Conservation (phyloP, 129 eudicot species). For the Oenanthe sinensis region DNA sequence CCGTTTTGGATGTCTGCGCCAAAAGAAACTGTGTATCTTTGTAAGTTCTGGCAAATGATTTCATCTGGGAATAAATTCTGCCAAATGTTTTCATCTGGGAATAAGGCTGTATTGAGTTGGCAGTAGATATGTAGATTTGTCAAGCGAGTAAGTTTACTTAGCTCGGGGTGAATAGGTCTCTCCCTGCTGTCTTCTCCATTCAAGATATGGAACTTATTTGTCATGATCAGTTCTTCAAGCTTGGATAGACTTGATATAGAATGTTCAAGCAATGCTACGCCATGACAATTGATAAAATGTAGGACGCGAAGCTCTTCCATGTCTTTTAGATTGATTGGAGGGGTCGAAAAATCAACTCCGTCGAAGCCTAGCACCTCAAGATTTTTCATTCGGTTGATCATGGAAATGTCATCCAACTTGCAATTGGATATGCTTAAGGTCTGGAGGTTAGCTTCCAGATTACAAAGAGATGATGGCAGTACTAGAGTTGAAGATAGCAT, state of each 20-base stretch:
- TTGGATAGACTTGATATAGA: background rate
- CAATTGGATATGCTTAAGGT: background rate
- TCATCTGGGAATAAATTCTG: background rate
- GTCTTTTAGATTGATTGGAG: background rate
- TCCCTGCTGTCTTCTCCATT: background rate
- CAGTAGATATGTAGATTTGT: background rate
- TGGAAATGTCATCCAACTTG: background rate
- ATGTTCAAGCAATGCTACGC: background rate
- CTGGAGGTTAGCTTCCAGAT: background rate
- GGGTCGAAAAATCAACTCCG: background rate
- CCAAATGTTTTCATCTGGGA: background rate
- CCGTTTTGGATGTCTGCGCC: background rate
- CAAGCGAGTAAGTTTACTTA: background rate
- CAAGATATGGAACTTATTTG: background rate
- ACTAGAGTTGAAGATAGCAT: background rate
- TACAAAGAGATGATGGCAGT: background rate
- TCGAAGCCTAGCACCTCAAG: background rate
- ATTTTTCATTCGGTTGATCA: constrained; percentile 1
- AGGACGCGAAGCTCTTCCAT: background rate
- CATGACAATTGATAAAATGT: background rate
- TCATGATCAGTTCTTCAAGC: background rate
- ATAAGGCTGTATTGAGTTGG: background rate
- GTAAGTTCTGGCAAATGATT: background rate
- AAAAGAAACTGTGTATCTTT: background rate
- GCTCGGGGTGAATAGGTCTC: background rate